phyloP scores from a whole-genome alignment of 2,329 filamentous ascomycete species.

The Beauveria rudraprayagi region DNA sequence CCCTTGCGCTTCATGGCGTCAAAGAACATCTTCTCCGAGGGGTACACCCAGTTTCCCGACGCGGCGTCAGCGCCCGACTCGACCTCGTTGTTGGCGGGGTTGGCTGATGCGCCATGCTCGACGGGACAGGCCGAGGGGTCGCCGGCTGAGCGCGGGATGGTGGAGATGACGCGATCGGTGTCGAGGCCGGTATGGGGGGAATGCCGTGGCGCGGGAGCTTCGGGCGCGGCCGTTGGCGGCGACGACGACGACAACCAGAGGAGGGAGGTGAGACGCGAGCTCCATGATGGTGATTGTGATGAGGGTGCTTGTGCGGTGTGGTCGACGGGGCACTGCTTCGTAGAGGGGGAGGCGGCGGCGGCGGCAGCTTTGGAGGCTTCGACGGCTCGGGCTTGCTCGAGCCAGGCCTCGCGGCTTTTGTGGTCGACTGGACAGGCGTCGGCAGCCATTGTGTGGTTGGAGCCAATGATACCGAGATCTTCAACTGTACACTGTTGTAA shows the following conservation, averaged over 20 bases:
- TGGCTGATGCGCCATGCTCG: conserved; percentile 28
- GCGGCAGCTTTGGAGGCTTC: conserved; percentile 27
- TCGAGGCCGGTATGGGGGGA: conserved; percentile 37
- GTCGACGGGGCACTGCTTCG: conserved; percentile 25
- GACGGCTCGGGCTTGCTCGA: conserved; percentile 56
- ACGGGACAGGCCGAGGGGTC: conserved; percentile 30
- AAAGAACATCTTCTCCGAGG: conserved; percentile 95
- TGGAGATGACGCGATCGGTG: conserved; percentile 65
- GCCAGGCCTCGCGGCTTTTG: conserved; percentile 80
- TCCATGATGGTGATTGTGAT: conserved; percentile 31
- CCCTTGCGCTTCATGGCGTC: conserved; percentile 91
- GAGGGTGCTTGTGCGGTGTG: conserved; percentile 20
- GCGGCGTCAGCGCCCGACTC: conserved; percentile 63
- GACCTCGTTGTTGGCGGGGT: conserved; percentile 64
- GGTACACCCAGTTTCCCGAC: conserved; percentile 93
- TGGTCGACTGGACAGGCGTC: conserved; percentile 79
- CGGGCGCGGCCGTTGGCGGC: conserved; percentile 21
- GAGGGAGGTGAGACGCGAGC: conserved; percentile 33
- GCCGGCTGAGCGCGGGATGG: conserved; percentile 59
- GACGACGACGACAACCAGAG: conserved; percentile 25
- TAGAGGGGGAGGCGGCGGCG: conserved; percentile 12
- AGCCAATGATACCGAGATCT: background rate
- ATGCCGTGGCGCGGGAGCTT: conserved; percentile 12
- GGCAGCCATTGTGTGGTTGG: conserved; percentile 14
- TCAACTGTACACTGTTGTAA: background rate